Base-by-base conservation (phyloP, 345 rosid species). In the Garcia nutans region DNA sequence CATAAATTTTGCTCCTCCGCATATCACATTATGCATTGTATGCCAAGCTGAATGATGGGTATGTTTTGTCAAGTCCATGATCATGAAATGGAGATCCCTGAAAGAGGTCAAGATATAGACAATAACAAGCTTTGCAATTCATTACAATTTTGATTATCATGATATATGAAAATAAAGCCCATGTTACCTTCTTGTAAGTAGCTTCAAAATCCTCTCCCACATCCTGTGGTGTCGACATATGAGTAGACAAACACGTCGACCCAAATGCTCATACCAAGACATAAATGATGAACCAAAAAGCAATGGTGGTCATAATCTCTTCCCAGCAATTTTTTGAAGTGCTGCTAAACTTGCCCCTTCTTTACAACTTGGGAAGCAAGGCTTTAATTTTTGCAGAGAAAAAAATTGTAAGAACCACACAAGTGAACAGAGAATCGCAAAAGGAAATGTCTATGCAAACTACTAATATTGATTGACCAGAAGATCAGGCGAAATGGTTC, bases 21-120 rank as follows among this genome's bases (percentile, higher is more conserved):
- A 93, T 73, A 92, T 76, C 71, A 90, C 93, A 78, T 92, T 94
- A 68, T 92, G 96, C 96, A 90, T 86, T 37, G 87, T 84, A 42
- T 89, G 93, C 94, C 93, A 94, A 24, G 89, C 94, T 0, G 98
- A 92, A 74, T 80, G 91, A 81, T 94, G 98, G 10, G 97, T 90
- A 80, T 92, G 96, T 86, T 84, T 88, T 0, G 91, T 83, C 65
- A 92, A 31, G 78, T 88, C 91, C 20, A 44, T 57, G 8, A 67
- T 15, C 77, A 70, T 26, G 69, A 85, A 86, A 66, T 81, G 84
- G 26, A 93, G 76, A 47, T 87, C 87, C 80, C 93, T 91, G 72
- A 44, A 79, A 73, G 47, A 66, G 2, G 1, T 19, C 56, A 61
- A 26, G 41, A 37, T 37, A 37, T 5, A 37, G 3, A 37, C 41